phyloP scores from a whole-genome alignment of 2,329 filamentous ascomycete genomes.

The Epichloe gansuensis region DNA sequence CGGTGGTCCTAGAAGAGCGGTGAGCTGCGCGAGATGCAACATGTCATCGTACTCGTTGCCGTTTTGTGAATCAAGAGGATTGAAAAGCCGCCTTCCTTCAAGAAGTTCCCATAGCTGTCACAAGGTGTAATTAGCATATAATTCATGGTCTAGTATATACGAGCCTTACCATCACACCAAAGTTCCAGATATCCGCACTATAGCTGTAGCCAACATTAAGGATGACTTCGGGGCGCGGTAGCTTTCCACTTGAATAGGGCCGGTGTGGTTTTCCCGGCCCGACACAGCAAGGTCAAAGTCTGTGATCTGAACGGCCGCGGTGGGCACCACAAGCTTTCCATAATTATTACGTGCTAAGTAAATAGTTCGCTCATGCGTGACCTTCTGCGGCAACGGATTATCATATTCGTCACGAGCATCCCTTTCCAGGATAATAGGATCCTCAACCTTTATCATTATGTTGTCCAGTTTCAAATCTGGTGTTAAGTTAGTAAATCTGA shows the following conservation, averaged over 20 bases:
- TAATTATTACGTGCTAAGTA: constrained; percentile 14
- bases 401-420: constrained; percentile 11
- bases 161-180: constrained; percentile 11
- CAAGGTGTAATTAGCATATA: no score
- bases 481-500: no score
- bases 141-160: no score
- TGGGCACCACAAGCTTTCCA: constrained; percentile 8
- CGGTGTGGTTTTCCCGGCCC: constrained; percentile 1
- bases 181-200: constrained; percentile 13
- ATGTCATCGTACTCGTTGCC: no score
- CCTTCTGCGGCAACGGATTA: constrained; percentile 12
- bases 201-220: constrained; percentile 11
- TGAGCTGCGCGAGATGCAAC: no score
- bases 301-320: constrained; percentile 8
- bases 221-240: constrained; percentile 14
- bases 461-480: constrained; percentile 14
- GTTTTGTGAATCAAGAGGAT: no score
- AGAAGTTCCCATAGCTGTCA: no score
- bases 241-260: constrained; percentile 9
- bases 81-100: no score
- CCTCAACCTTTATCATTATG: constrained; percentile 12
- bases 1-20: no score
- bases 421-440: constrained; percentile 8
- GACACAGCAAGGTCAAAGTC: constrained; percentile 11
- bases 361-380: constrained; percentile 7